A percentile compares a stretch with the other conserved stretches of the same genome.
These are phyloP conservation scores for Vickermania ingenoplastis DNA, from an alignment of 208 protist species.

Conservation along the genomic window DNA sequence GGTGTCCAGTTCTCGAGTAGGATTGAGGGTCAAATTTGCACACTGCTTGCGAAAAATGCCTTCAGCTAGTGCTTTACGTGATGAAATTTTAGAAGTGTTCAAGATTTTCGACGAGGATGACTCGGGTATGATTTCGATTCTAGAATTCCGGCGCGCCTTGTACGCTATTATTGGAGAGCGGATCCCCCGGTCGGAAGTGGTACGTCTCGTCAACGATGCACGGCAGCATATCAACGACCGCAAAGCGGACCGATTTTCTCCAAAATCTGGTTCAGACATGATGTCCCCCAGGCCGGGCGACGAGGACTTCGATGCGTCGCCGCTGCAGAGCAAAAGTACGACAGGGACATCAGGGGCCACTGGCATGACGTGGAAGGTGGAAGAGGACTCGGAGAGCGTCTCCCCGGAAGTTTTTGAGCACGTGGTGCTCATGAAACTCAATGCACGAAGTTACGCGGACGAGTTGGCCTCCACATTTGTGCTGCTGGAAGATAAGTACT, in stretches of 20 bases:
- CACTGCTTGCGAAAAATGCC: too few species aligned
- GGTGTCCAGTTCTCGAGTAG: neutral
- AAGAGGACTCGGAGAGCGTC: slow-evolving; percentile 26
- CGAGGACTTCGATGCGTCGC: neutral
- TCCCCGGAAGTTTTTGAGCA: slow-evolving; percentile 62
- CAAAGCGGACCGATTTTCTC: neutral
- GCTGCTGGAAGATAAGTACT: slow-evolving; percentile 66
- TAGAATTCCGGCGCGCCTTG: slow-evolving; percentile 49
- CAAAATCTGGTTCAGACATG: neutral
- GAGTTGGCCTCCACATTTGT: slow-evolving; percentile 61
- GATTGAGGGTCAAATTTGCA: too few species aligned
- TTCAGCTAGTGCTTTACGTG: slow-evolving; percentile 26
- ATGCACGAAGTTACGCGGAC: slow-evolving; percentile 56
- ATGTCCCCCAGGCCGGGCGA: neutral
- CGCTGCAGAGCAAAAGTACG: neutral
- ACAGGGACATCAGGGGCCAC: neutral
- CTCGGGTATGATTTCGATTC: slow-evolving; percentile 52
- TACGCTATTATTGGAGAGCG: slow-evolving; percentile 72
- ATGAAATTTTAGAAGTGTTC: slow-evolving; percentile 80
- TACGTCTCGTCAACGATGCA: slow-evolving; percentile 32
- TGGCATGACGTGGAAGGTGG: neutral
- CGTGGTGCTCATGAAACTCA: slow-evolving; percentile 51
- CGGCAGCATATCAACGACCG: slow-evolving; percentile 19
- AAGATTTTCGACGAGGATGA: slow-evolving; percentile 75
- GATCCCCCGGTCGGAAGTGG: slow-evolving; percentile 36